Conservation (phyloP, 2,329 filamentous ascomycete species). For the Verticillium longisporum region DNA sequence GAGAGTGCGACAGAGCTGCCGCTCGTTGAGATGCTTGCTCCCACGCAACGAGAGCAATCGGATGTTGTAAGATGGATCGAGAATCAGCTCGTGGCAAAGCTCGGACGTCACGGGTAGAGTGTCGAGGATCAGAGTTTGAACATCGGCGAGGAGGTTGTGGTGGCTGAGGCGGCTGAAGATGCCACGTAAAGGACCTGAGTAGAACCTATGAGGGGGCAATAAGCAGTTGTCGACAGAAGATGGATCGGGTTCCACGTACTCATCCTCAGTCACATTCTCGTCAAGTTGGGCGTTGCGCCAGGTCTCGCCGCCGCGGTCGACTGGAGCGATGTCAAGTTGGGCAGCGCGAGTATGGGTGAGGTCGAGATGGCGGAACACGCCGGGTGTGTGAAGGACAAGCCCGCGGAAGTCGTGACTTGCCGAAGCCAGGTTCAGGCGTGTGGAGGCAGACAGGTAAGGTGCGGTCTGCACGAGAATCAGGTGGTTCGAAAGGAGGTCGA, state of each 20-base stretch:
- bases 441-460: constrained; percentile 67
- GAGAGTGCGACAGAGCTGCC: constrained; percentile 69
- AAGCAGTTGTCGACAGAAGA: constrained; percentile 2
- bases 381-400: constrained; percentile 61
- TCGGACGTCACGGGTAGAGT: constrained; percentile 78
- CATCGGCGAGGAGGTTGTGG: constrained; percentile 49
- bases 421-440: constrained; percentile 61
- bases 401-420: constrained; percentile 59
- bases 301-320: constrained; percentile 56
- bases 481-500: constrained; percentile 43
- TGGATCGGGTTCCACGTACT: constrained; percentile 36
- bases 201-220: constrained; percentile 45
- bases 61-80: constrained; percentile 66
- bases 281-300: constrained; percentile 67
- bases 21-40: constrained; percentile 71
- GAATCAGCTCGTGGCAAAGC: constrained; percentile 71
- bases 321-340: constrained; percentile 47
- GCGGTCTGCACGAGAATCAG: constrained; percentile 70
- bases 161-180: constrained; percentile 63
- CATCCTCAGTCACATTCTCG: constrained; percentile 74
- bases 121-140: constrained; percentile 64
- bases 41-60: constrained; percentile 79
- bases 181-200: constrained; percentile 67
- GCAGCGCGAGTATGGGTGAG: constrained; percentile 63
- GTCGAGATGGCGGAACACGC: constrained; percentile 76